Conservation (phyloP, 805 yeast species). For the Komagataella populi region DNA sequence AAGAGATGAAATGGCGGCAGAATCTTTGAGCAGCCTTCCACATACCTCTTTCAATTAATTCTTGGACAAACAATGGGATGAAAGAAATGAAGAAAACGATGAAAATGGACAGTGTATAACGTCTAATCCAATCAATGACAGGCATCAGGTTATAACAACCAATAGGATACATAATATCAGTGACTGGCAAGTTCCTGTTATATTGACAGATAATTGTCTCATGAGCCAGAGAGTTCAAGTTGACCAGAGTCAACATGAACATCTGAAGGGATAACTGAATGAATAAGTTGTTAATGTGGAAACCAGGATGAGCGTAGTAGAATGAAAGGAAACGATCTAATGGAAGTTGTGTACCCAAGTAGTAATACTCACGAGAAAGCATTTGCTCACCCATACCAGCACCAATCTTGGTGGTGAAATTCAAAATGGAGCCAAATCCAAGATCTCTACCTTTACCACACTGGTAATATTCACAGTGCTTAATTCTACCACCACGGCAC, state of each 20-base stretch:
- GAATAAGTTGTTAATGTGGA: conserved; percentile 70
- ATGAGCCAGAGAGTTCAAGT: conserved; percentile 60
- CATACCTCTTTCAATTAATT: conserved; percentile 69
- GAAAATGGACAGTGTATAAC: conserved; percentile 70
- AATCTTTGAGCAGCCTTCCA: conserved; percentile 66
- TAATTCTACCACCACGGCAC: conserved; percentile 77
- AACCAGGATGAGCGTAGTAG: conserved; percentile 81
- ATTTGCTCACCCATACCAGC: conserved; percentile 92
- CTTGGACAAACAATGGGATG: conserved; percentile 68
- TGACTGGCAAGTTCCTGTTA: conserved; percentile 49
- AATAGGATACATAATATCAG: conserved; percentile 50
- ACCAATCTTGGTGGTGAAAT: conserved; percentile 80
- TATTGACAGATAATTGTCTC: conserved; percentile 59
- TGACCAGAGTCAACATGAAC: conserved; percentile 57
- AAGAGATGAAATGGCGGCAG: conserved; percentile 49
- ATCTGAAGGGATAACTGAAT: conserved; percentile 64
- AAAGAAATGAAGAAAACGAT: conserved; percentile 73
- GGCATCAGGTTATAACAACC: conserved; percentile 70
- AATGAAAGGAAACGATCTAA: conserved; percentile 71
- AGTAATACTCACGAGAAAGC: conserved; percentile 73
- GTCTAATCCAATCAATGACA: conserved; percentile 68
- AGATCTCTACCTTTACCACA: conserved; percentile 88
- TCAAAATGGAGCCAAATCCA: conserved; percentile 77
- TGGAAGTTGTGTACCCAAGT: conserved; percentile 70
- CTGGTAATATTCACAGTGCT: conserved; percentile 79